A percentile compares a stretch with the other conserved stretches of the same genome.
These are phyloP conservation scores for Helminthosporium solani DNA, from an alignment of 2,329 filamentous ascomycete genomes.

Conservation along the genomic window DNA sequence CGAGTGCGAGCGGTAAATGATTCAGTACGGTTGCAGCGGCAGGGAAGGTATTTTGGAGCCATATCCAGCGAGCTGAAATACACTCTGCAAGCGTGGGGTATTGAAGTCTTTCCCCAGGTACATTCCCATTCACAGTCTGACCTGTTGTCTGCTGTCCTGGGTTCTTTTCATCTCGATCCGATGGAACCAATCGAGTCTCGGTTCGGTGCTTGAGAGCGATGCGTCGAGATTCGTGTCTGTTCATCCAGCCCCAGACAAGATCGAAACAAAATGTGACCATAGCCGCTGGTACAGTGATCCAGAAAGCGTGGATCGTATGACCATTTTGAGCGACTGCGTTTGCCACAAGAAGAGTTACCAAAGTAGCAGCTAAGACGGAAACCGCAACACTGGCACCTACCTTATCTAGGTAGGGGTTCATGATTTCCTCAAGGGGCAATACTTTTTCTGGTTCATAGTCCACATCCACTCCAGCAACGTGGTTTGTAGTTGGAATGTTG, in stretches of 20 bases:
- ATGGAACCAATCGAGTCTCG: neutral
- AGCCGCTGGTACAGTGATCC: conserved; percentile 68
- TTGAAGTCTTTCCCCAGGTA: neutral
- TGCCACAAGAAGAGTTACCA: conserved; percentile 64
- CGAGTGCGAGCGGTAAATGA: conserved; percentile 66
- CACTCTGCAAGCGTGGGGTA: conserved; percentile 57
- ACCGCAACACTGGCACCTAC: conserved; percentile 64
- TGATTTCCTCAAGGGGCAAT: conserved; percentile 68
- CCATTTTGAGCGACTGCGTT: conserved; percentile 59
- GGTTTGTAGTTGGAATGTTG: conserved; percentile 59
- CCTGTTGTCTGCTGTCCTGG: neutral
- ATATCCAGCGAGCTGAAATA: conserved; percentile 50
- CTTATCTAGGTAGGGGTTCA: conserved; percentile 73
- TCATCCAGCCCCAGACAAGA: conserved; percentile 61
- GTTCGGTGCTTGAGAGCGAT: conserved; percentile 59
- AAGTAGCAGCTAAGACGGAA: conserved; percentile 65
- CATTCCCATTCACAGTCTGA: neutral
- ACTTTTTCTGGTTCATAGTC: conserved; percentile 52
- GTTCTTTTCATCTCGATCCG: conserved; percentile 7
- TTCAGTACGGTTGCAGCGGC: conserved; percentile 65
- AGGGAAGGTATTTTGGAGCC: conserved; percentile 69
- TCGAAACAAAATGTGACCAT: conserved; percentile 70
- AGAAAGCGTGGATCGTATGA: conserved; percentile 62
- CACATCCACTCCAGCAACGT: conserved; percentile 41
- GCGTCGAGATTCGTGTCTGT: conserved; percentile 62